Conservation (phyloP, 805 yeast genomes). For the Blastobotrys americana region DNA sequence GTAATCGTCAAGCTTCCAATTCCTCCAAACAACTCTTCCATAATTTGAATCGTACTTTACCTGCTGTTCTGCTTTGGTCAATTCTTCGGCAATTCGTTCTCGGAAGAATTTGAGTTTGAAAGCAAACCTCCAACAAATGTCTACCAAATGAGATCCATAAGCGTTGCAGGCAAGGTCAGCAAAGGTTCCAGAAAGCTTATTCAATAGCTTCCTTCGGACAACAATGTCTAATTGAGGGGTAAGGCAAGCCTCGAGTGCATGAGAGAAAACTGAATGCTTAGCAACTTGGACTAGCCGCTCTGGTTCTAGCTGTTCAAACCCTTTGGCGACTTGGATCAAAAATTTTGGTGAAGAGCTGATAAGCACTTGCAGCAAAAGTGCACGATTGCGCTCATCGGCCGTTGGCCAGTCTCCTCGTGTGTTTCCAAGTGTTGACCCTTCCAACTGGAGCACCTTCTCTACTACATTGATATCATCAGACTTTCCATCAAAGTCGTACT, state of each 20-base stretch:
- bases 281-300: constrained; percentile 67
- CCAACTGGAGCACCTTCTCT: constrained; percentile 59
- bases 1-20: constrained; percentile 84
- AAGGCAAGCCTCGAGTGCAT: constrained; percentile 68
- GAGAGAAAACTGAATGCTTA: constrained; percentile 84
- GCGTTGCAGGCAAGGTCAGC: constrained; percentile 69
- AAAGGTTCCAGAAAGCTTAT: constrained; percentile 47
- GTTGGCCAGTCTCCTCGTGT: constrained; percentile 81
- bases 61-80: constrained; percentile 46
- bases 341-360: constrained; percentile 61
- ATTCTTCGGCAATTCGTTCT: constrained; percentile 71
- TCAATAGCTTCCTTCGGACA: constrained; percentile 60
- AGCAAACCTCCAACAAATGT: constrained; percentile 74
- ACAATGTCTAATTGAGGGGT: constrained; percentile 41
- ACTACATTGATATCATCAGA: constrained; percentile 42
- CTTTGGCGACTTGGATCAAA: constrained; percentile 45
- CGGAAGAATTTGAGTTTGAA: constrained; percentile 72
- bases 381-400: constrained; percentile 75
- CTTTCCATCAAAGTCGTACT: constrained; percentile 18
- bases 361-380: constrained; percentile 65
- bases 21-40: constrained; percentile 91
- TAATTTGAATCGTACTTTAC: constrained; percentile 76
- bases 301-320: constrained; percentile 51
- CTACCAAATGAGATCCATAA: constrained; percentile 87
- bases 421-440: constrained; percentile 70